Evolutionary conservation across 1,139 yeast species (phyloP).

Genomic region (Arxiozyma slooffiae): DNA sequence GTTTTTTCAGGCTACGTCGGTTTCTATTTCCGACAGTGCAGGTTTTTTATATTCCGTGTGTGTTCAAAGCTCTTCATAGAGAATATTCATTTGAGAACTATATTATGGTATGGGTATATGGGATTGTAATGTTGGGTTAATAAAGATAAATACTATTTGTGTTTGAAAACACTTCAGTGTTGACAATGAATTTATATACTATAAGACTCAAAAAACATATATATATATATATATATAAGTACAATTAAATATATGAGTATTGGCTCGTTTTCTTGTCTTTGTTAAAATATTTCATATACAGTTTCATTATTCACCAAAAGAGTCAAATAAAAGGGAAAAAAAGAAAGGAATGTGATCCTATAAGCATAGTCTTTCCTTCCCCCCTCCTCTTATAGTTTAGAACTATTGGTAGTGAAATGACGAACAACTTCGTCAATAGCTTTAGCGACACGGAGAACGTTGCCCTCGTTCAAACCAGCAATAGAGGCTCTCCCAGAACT

Average conservation of each 20-base stretch:
- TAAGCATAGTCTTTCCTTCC: too few relatives aligned
- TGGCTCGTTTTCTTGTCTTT: neutral
- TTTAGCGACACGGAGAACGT: constrained; percentile 69
- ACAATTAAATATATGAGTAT: too few relatives aligned
- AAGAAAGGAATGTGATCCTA: neutral
- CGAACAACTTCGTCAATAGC: constrained; percentile 75
- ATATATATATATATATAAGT: too few relatives aligned
- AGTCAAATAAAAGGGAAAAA: neutral
- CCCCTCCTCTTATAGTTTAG: neutral
- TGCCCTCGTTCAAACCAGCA: constrained; percentile 80
- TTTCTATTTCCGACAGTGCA: neutral
- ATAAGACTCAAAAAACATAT: too few relatives aligned
- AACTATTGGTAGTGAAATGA: constrained; percentile 27
- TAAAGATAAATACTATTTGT: too few relatives aligned
- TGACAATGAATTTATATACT: neutral
- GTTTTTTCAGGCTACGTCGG: neutral
- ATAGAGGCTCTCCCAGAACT: constrained; percentile 86
- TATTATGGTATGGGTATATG: too few relatives aligned
- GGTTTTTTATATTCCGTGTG: neutral
- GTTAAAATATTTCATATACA: too few relatives aligned
- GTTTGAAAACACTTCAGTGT: neutral
- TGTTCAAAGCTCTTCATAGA: too few relatives aligned
- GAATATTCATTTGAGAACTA: too few relatives aligned
- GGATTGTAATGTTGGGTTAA: neutral
- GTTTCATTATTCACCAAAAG: neutral